Base-by-base conservation (phyloP, 78 protist genomes). In the Chrysochromulina tobinii region DNA sequence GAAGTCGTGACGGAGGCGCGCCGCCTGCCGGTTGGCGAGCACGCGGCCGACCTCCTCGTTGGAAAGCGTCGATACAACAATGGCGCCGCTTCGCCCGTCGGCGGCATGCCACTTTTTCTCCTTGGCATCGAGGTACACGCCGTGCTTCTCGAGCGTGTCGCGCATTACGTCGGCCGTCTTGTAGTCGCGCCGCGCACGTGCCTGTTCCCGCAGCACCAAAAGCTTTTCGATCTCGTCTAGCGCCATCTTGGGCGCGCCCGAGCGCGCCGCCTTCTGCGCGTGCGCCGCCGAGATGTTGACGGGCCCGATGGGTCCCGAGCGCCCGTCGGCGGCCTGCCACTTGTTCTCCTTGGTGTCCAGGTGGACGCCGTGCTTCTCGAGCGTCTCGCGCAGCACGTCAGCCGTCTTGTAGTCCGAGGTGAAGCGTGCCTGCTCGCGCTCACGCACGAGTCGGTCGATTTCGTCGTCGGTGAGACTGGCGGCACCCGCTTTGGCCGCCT, bases 201-300 rank as follows among this genome's bases (percentile, higher is more conserved):
- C 79, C 79, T 69, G 79, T 51, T 69, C 79, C 51, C 79, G 79
- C 79, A n/a, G 79, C 79, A 69, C 79, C 8, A 69, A 12, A 12
- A 69, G 21, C 50, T 17, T 11, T 51, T 69, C n/a, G 12, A 69
- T n/a, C 79, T 69, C 79, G 25, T 69, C 79, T 0, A 14, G 51
- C 12, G 79, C 5, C 55, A 69, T 27, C 55, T 17, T 5, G 3
- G 79, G 79, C 51, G 79, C 79, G 18, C 79, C 79, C 38, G 79
- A 27, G 79, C 79, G 79, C 79, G 79, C 79, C 79, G 79, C 79
- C 79, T 69, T 69, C 55, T 69, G 79, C 79, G 79, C 79, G 51
- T 69, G 51, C 55, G 79, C 79, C 79, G 79, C 79, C 38, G 79
- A 69, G 79, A 69, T 69, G 79, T 69, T 69, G 38, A 69, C 79